phyloP scores from a whole-genome alignment of 108 stramenopile species.

The Skeletonema menzelii region DNA sequence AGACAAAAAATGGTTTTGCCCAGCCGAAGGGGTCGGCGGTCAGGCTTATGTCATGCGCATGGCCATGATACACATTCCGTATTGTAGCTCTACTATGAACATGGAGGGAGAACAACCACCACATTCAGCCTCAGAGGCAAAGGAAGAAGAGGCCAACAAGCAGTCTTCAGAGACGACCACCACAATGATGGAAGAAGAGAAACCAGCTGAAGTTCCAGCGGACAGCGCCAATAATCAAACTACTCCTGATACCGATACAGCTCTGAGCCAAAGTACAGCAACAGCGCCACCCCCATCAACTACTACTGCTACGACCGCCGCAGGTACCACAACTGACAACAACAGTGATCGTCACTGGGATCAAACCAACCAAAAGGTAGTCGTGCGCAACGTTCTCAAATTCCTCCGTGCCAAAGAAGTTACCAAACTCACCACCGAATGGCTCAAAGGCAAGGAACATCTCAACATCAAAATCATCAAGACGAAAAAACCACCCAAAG shows the following conservation, averaged over 20 bases:
- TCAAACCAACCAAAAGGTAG: conserved; percentile 55
- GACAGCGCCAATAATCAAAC: neutral
- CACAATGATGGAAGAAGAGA: neutral
- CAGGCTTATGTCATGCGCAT: too few species aligned
- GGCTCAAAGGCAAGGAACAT: conserved; percentile 31
- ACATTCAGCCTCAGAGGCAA: neutral
- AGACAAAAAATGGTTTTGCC: too few species aligned
- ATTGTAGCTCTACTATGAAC: too few species aligned
- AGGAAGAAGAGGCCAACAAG: too few species aligned
- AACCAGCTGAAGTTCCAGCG: neutral
- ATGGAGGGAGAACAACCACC: neutral
- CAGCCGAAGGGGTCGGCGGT: too few species aligned
- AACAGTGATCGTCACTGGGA: conserved; percentile 40
- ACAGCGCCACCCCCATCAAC: neutral
- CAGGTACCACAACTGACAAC: neutral
- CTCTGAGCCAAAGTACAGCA: too few species aligned
- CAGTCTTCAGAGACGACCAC: neutral
- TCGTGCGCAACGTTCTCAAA: conserved; percentile 72
- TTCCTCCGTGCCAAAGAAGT: conserved; percentile 54
- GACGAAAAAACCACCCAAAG: conserved; percentile 57
- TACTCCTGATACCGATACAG: neutral
- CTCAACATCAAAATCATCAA: conserved; percentile 39
- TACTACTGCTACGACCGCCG: neutral
- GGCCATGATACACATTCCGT: too few species aligned
- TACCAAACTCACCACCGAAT: conserved; percentile 45